These are phyloP conservation scores for Mycena floridula DNA, from an alignment of 768 basidiomycete genomes.

Conservation along the genomic window DNA sequence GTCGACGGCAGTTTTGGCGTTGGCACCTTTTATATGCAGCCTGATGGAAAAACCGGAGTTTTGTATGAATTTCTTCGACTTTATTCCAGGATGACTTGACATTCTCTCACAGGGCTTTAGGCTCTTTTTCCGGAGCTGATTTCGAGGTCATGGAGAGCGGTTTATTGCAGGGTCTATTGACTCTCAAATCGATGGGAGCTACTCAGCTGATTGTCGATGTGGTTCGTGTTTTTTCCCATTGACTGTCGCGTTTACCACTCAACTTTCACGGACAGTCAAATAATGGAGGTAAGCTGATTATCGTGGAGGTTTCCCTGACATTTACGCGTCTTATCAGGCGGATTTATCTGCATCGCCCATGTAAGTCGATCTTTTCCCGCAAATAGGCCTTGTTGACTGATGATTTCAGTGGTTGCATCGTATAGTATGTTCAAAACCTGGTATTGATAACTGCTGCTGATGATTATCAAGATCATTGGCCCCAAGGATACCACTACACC, in stretches of 20 bases:
- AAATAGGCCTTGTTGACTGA: not conserved
- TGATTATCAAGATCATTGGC: constrained; percentile 18
- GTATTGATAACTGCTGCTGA: not conserved
- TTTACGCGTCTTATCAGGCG: too few species aligned
- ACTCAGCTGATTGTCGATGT: constrained; percentile 54
- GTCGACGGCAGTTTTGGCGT: constrained; percentile 41
- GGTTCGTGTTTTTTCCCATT: constrained; percentile 25
- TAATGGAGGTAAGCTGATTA: too few species aligned
- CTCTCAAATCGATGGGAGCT: constrained; percentile 41
- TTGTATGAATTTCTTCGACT: too few species aligned
- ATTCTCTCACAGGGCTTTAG: too few species aligned
- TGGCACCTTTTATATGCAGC: constrained; percentile 50
- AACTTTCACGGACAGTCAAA: constrained; percentile 27
- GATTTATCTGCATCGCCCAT: constrained; percentile 56
- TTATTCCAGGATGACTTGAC: too few species aligned
- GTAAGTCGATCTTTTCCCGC: constrained; percentile 36
- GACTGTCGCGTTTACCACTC: not conserved
- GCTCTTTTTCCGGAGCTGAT: constrained; percentile 46
- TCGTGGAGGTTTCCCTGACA: too few species aligned
- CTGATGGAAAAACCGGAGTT: constrained; percentile 47
- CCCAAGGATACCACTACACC: constrained; percentile 27
- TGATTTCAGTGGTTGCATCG: constrained; percentile 31
- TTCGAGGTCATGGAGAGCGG: constrained; percentile 34
- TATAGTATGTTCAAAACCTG: constrained; percentile 14
- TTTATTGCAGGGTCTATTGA: constrained; percentile 40